Evolutionary conservation across 441 rosid species (phyloP).

Genomic region (Daphne laureola): DNA sequence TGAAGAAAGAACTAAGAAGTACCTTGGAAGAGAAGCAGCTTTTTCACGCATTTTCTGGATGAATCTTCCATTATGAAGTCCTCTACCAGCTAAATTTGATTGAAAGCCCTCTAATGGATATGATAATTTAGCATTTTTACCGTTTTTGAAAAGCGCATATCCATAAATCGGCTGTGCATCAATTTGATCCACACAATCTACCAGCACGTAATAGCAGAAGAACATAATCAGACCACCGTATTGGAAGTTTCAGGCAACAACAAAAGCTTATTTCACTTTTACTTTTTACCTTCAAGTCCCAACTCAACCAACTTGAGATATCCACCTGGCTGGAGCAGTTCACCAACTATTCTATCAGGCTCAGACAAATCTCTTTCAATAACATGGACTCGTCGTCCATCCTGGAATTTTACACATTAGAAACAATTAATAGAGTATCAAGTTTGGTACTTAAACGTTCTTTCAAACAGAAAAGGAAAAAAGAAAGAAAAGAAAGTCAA

Average conservation of each 20-base stretch:
- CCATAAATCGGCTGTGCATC: conserved; percentile 16
- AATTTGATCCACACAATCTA: conserved; percentile 19
- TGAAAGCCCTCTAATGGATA: conserved; percentile 10
- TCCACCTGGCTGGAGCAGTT: conserved; percentile 18
- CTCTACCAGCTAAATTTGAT: conserved; percentile 12
- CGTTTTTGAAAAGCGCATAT: conserved; percentile 12
- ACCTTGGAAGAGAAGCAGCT: conserved; percentile 17
- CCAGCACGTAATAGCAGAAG: background rate
- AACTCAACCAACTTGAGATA: conserved; percentile 17
- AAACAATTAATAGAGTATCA: background rate
- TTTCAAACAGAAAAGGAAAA: no score
- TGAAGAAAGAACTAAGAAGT: background rate
- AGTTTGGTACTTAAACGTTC: no score
- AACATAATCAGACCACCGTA: background rate
- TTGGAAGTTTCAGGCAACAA: background rate
- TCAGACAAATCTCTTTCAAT: conserved; percentile 16
- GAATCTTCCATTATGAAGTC: conserved; percentile 16
- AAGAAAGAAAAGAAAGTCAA: no score
- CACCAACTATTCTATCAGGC: conserved; percentile 20
- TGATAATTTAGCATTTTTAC: conserved; percentile 1
- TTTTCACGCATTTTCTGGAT: conserved; percentile 14
- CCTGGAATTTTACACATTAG: conserved; percentile 2
- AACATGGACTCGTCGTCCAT: conserved; percentile 17
- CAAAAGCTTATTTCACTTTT: background rate
- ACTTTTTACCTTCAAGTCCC: conserved; percentile 15